Percentiles rank a stretch among this genome's conserved stretches.
Conservation (phyloP, 1,284 basidiomycete genomes). For the Rhodotorula sp. region DNA sequence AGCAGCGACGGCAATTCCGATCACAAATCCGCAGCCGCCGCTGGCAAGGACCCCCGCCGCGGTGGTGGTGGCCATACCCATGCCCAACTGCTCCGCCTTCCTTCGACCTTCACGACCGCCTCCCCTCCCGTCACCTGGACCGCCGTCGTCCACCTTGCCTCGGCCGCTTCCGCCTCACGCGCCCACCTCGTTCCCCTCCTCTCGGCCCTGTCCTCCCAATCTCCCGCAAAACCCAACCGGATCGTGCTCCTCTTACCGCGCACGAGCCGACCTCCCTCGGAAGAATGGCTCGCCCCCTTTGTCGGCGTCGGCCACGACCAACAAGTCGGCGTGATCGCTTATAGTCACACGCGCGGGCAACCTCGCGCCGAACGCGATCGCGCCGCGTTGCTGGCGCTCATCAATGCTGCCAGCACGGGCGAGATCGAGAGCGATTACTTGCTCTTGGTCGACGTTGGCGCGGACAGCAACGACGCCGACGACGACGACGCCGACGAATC, state of each 20-base stretch:
- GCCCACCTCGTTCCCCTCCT: slow-evolving; percentile 20
- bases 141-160: slow-evolving; percentile 31
- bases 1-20: slow-evolving; percentile 12
- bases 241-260: slow-evolving; percentile 27
- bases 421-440: slow-evolving; percentile 10
- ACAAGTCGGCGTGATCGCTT: slow-evolving; percentile 5
- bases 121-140: slow-evolving; percentile 15
- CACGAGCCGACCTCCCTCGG: slow-evolving; percentile 10
- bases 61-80: slow-evolving; percentile 14
- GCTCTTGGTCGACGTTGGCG: slow-evolving; percentile 24
- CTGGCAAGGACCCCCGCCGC: background rate
- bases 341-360: background rate
- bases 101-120: slow-evolving; percentile 21
- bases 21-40: slow-evolving; percentile 18
- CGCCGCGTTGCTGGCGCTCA: slow-evolving; percentile 18
- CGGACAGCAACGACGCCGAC: background rate
- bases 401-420: background rate
- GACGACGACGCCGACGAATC: background rate
- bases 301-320: background rate
- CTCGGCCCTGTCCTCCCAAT: slow-evolving; percentile 16
- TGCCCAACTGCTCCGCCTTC: slow-evolving; percentile 26
- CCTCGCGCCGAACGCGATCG: background rate
- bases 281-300: background rate
- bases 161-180: slow-evolving; percentile 14
- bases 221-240: slow-evolving; percentile 9